A percentile compares a stretch with the other conserved stretches of the same genome.
These are phyloP conservation scores for Neoboletus subvelutipes DNA, from an alignment of 768 basidiomycete species.

Conservation along the genomic window DNA sequence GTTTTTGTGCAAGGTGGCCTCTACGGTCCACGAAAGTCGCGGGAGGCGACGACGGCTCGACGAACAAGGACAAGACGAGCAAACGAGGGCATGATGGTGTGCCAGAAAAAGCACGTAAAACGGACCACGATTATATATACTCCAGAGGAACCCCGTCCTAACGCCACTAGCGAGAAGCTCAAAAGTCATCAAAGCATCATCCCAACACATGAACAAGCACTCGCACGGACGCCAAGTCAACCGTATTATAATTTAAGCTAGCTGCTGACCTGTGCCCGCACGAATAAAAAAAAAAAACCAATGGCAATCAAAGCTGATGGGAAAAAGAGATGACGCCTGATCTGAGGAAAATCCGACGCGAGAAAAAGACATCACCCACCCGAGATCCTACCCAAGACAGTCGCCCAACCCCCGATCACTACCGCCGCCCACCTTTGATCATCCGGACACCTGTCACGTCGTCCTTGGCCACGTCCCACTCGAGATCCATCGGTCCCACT, in stretches of 20 bases:
- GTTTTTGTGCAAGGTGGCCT: not conserved
- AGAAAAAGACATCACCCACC: constrained; percentile 6
- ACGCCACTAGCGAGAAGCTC: not conserved
- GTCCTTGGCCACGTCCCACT: constrained; percentile 49
- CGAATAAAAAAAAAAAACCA: not conserved
- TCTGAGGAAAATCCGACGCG: not conserved
- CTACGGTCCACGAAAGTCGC: not conserved
- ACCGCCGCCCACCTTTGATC: constrained; percentile 60
- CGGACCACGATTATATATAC: constrained; percentile 6
- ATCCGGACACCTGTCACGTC: constrained; percentile 57
- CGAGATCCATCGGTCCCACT: constrained; percentile 47
- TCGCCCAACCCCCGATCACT: not conserved
- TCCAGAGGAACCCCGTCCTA: constrained; percentile 1
- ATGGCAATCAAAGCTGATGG: not conserved
- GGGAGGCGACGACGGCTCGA: not conserved
- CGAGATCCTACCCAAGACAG: not conserved
- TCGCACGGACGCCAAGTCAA: not conserved
- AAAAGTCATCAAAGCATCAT: not conserved
- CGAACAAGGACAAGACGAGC: not conserved
- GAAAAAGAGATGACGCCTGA: too few species aligned
- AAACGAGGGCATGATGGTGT: not conserved
- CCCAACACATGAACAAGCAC: not conserved
- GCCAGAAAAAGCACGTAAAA: not conserved
- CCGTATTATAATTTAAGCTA: not conserved
- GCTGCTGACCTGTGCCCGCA: not conserved